Percentiles rank a stretch among this genome's conserved stretches.
Evolutionary conservation across 108 stramenopile genomes (phyloP).

Genomic region (Nitzschia sp.): DNA sequence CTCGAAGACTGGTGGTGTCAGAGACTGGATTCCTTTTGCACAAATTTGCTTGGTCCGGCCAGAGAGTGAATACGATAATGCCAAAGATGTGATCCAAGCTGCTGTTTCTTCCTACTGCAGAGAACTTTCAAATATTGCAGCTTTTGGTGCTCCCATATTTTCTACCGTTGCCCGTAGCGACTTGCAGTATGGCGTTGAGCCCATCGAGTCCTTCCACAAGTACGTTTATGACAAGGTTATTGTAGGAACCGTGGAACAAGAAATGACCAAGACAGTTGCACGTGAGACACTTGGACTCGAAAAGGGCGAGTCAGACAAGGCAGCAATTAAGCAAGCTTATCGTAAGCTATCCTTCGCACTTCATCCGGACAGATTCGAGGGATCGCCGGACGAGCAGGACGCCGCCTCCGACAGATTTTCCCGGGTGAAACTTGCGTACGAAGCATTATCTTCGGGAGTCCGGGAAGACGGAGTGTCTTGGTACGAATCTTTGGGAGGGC

Average conservation of each 20-base stretch:
- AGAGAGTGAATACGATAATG: slow-evolving; percentile 37
- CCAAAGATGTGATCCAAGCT: slow-evolving; percentile 39
- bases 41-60: slow-evolving; percentile 61
- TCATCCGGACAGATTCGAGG: slow-evolving; percentile 78
- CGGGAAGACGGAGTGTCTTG: slow-evolving; percentile 51
- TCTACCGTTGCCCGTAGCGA: slow-evolving; percentile 55
- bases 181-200: slow-evolving; percentile 74
- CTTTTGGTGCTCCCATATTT: slow-evolving; percentile 61
- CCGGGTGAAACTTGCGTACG: slow-evolving; percentile 69
- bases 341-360: slow-evolving; percentile 60
- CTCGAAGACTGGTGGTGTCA: slow-evolving; percentile 26
- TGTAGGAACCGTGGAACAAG: slow-evolving; percentile 44
- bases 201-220: slow-evolving; percentile 65
- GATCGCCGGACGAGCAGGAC: slow-evolving; percentile 54
- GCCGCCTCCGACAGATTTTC: slow-evolving; percentile 47
- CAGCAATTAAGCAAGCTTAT: slow-evolving; percentile 66
- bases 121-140: slow-evolving; percentile 64
- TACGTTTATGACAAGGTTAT: slow-evolving; percentile 77
- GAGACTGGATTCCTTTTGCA: slow-evolving; percentile 85
- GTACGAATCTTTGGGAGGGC: slow-evolving; percentile 84
- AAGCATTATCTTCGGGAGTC: slow-evolving; percentile 61
- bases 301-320: slow-evolving; percentile 3
- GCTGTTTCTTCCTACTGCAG: slow-evolving; percentile 81
- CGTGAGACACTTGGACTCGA: slow-evolving; percentile 56
- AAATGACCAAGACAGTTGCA: slow-evolving; percentile 48